phyloP scores from a whole-genome alignment of 176 grass and related monocot species.

The Alloteropsis semialata region DNA sequence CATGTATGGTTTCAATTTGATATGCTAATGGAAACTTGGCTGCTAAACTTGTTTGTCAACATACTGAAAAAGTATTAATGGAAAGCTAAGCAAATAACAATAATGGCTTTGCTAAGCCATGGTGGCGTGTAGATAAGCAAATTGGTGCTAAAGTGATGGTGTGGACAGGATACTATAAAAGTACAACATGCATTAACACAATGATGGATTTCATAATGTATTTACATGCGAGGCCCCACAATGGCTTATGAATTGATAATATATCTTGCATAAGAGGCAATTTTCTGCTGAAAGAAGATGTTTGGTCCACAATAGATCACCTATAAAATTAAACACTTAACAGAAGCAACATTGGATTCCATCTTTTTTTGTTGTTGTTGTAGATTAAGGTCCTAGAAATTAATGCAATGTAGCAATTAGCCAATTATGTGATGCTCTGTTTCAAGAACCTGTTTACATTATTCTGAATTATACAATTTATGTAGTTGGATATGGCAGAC shows the following conservation, averaged over 20 bases:
- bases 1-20: background rate
- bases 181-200: background rate
- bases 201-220: conserved; percentile 1
- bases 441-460: conserved; percentile 1
- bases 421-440: background rate
- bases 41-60: conserved; percentile 1
- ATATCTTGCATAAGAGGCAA: background rate
- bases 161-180: background rate
- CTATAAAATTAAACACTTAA: background rate
- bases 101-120: background rate
- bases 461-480: background rate
- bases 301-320: background rate
- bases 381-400: background rate
- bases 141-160: background rate
- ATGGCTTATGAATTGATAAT: conserved; percentile 4
- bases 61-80: background rate
- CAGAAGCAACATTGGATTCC: background rate
- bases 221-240: background rate
- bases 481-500: background rate
- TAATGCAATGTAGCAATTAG: background rate
- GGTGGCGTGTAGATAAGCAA: background rate
- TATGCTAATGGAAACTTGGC: conserved; percentile 2
- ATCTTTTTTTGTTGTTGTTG: background rate
- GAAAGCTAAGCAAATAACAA: background rate
- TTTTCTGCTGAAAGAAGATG: background rate